Conservation (phyloP, 2,329 filamentous ascomycete species). For the Purpureocillium lavendulum region DNA sequence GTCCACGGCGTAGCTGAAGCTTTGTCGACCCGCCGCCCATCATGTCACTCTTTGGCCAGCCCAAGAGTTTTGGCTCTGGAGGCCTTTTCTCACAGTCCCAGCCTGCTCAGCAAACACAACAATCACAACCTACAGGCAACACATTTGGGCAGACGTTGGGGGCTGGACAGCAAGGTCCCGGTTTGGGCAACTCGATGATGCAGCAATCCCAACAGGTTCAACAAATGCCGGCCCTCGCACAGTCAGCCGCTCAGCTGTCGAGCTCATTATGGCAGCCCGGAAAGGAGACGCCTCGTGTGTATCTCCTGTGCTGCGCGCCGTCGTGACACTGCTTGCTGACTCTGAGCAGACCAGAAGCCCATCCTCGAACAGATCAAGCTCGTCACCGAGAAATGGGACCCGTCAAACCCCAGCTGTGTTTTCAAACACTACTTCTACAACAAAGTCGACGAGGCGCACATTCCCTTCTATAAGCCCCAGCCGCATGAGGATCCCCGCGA, state of each 20-base stretch:
- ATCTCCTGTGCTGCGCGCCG: background rate
- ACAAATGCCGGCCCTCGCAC: constrained; percentile 33
- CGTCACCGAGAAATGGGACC: constrained; percentile 68
- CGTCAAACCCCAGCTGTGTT: constrained; percentile 56
- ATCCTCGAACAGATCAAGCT: constrained; percentile 66
- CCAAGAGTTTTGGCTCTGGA: constrained; percentile 23
- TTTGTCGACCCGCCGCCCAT: background rate
- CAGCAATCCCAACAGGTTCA: constrained; percentile 30
- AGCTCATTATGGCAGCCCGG: constrained; percentile 46
- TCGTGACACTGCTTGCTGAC: constrained; percentile 4
- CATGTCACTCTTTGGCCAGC: constrained; percentile 32
- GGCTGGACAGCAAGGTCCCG: constrained; percentile 27
- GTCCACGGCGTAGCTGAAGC: background rate
- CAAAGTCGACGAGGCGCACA: constrained; percentile 63
- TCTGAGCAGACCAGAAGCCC: constrained; percentile 50
- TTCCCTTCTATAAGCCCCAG: constrained; percentile 68
- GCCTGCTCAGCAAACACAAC: constrained; percentile 21
- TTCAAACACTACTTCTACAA: constrained; percentile 88
- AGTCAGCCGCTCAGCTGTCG: constrained; percentile 37
- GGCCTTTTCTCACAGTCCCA: constrained; percentile 30
- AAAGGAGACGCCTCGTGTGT: constrained; percentile 40
- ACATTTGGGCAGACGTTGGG: constrained; percentile 21
- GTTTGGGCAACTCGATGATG: constrained; percentile 20
- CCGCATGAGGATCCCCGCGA: constrained; percentile 65
- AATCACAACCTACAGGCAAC: constrained; percentile 13